Evolutionary conservation across 306 rosid genomes (phyloP), one percentile per base, ranked within the genome.

Genomic region (Rosa rugosa): DNA sequence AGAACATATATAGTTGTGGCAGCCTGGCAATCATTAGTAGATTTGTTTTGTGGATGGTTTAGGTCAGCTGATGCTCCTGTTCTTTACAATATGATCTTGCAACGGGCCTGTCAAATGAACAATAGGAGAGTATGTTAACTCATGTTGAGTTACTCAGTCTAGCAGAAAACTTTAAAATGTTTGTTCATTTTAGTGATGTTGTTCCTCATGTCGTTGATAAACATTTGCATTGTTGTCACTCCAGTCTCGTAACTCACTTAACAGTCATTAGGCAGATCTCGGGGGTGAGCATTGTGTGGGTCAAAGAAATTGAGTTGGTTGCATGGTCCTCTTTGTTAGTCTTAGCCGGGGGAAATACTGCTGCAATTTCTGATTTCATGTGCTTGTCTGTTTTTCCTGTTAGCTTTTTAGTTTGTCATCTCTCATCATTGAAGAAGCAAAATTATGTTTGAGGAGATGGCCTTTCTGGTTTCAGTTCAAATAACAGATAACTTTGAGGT

Each of bases 381-480:
- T 53, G 80, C 75, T 49, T 64, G 54, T 49, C 69, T 36, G 18
- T 22, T 49, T 40, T 22, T 70, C 59, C 11, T 59, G 9, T 62
- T 46, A 16, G 6, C 38, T 22, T 25, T 57, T 44, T 42, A 42
- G 56, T 44, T 31, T 46, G 25, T 13, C 25, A 62, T 36, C 44
- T 72, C 22, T 16, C 66, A 79, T 79, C 34, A 25, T 72, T 62
- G 45, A 62, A 57, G 22, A 60, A 36, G n/a, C 4, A 11, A 49
- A 34, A 1, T 17, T 18, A 14, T 36, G n/a, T 5, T 40, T 59
- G 42, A 34, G 64, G 47, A 79, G 22, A 40, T 73, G 40, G 20
- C 17, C 27, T 22, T 36, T 31, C 77, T 70, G 36, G 54, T 69
- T 60, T 79, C 49, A 16, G 72, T 63, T 34, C 17, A 13, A 71